These are phyloP conservation scores for Eucalyptus shirleyi DNA, from an alignment of 345 rosid genomes.

Conservation along the genomic window DNA sequence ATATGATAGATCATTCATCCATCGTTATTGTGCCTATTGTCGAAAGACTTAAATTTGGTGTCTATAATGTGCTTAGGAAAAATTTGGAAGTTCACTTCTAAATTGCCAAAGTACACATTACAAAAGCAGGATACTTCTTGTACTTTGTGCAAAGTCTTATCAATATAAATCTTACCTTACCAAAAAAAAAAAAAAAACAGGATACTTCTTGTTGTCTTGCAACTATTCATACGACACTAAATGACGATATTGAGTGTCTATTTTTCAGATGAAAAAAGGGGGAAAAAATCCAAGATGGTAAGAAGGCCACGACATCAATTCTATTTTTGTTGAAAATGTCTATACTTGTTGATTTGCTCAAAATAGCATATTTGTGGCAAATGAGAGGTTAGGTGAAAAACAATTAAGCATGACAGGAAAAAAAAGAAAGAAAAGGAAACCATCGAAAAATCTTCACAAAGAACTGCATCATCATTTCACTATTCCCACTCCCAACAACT, in stretches of 20 bases:
- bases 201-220: background rate
- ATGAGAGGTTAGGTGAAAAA: background rate
- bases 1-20: background rate
- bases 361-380: background rate
- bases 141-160: no score
- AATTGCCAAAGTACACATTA: background rate
- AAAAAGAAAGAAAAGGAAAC: rapidly evolving
- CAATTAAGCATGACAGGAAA: background rate
- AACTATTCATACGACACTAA: no score
- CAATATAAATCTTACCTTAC: no score
- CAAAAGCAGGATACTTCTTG: background rate
- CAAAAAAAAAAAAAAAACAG: no score
- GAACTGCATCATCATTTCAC: background rate
- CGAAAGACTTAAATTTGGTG: rapidly evolving
- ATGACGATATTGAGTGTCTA: background rate
- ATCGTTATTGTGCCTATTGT: background rate
- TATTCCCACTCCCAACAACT: background rate
- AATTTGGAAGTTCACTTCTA: background rate
- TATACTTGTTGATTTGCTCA: background rate
- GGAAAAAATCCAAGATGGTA: rapidly evolving
- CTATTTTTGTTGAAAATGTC: background rate
- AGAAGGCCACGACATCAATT: background rate
- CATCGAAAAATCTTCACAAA: background rate
- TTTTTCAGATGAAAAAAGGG: no score
- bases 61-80: background rate